A percentile compares a stretch with the other conserved stretches of the same genome.
Evolutionary conservation across 2,329 filamentous ascomycete species (phyloP).

Genomic region (Penicillium occitanis): DNA sequence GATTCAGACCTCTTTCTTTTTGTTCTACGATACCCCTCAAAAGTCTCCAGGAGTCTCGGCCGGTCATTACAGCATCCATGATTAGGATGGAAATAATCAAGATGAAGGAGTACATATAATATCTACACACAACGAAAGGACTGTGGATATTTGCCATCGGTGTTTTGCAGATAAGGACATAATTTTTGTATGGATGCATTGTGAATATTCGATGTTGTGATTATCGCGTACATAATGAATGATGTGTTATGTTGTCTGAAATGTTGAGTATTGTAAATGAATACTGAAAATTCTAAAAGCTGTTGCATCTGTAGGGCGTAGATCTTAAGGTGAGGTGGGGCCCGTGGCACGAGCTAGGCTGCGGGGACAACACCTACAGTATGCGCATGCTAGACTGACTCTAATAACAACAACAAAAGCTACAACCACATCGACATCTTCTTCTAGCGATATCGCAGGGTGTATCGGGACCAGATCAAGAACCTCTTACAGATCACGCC

Average conservation of each 20-base stretch:
- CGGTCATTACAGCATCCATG: not conserved
- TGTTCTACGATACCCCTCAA: slow-evolving; percentile 18
- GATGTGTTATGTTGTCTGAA: slow-evolving; percentile 4
- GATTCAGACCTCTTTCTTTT: not conserved
- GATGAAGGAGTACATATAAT: not conserved
- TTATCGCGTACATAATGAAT: slow-evolving; percentile 13
- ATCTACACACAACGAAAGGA: not conserved
- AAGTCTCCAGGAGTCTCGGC: slow-evolving; percentile 4
- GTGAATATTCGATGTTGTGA: slow-evolving; percentile 4
- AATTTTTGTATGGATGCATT: not conserved
- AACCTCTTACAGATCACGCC: too few species aligned
- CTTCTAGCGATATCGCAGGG: too few species aligned
- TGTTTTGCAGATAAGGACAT: slow-evolving; percentile 1
- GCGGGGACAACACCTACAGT: not conserved
- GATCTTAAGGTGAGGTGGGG: not conserved
- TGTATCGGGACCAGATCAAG: not conserved
- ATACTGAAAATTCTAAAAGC: not conserved
- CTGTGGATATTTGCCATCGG: slow-evolving; percentile 2
- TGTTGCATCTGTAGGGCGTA: not conserved
- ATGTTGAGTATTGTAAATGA: not conserved
- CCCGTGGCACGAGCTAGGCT: too few species aligned
- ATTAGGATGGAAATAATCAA: slow-evolving; percentile 3
- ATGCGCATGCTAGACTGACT: too few species aligned
- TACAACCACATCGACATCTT: not conserved
- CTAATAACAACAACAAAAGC: not conserved